A percentile compares a stretch with the other conserved stretches of the same genome.
Evolutionary conservation across 805 yeast species (phyloP).

Genomic region (Danielia reshetovae): DNA sequence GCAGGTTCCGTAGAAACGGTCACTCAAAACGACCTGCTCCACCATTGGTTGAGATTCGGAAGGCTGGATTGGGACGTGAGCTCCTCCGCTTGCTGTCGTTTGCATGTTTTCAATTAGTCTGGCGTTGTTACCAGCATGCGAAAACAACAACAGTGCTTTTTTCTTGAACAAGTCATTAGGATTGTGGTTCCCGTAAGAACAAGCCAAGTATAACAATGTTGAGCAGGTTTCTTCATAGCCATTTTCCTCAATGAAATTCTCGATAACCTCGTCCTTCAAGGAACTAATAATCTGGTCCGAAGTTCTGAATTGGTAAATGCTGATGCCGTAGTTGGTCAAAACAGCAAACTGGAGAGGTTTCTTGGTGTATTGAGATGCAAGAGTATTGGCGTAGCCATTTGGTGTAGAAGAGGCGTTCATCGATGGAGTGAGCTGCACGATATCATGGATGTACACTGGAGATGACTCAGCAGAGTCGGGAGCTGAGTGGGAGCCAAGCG

Average conservation of each 20-base stretch:
- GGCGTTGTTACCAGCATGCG: slow-evolving; percentile 53
- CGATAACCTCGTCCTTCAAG: slow-evolving; percentile 60
- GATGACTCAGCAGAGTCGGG: slow-evolving; percentile 8
- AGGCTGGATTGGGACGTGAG: slow-evolving; percentile 12
- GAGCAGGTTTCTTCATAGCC: slow-evolving; percentile 91
- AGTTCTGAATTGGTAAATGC: slow-evolving; percentile 70
- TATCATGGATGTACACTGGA: slow-evolving; percentile 55
- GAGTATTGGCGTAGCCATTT: slow-evolving; percentile 76
- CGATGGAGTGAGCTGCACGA: slow-evolving; percentile 64
- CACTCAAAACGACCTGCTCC: slow-evolving; percentile 82
- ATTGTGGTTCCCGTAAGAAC: slow-evolving; percentile 55
- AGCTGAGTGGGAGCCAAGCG: slow-evolving; percentile 12
- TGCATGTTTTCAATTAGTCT: slow-evolving; percentile 25
- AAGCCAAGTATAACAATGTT: slow-evolving; percentile 78
- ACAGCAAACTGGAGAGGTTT: slow-evolving; percentile 73
- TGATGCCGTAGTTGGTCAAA: slow-evolving; percentile 74
- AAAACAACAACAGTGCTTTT: slow-evolving; percentile 47
- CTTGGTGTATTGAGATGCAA: slow-evolving; percentile 79
- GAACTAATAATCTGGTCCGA: slow-evolving; percentile 76
- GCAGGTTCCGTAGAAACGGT: slow-evolving; percentile 85
- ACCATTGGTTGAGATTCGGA: slow-evolving; percentile 39
- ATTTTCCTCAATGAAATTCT: slow-evolving; percentile 68
- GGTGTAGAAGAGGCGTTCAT: slow-evolving; percentile 74
- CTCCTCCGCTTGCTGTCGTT: slow-evolving; percentile 14
- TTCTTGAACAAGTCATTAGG: slow-evolving; percentile 45